Conservation (phyloP, 768 basidiomycete genomes). For the Crassisporium funariophilum region DNA sequence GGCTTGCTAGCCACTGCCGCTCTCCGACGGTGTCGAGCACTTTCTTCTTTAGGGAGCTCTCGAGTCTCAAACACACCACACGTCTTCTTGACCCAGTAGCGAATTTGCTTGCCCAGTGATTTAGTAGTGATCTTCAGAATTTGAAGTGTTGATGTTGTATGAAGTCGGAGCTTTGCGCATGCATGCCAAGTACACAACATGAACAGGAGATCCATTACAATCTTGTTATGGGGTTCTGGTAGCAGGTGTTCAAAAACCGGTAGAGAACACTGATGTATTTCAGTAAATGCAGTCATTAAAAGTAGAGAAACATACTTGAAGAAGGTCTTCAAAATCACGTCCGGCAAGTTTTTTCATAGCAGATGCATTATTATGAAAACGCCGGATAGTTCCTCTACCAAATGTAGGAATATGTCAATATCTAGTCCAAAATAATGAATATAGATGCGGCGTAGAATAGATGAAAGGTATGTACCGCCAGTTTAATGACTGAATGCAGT, state of each 20-base stretch:
- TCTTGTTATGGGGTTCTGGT: slow-evolving; percentile 23
- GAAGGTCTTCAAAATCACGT: slow-evolving; percentile 38
- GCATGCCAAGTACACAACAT: slow-evolving; percentile 34
- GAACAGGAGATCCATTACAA: slow-evolving; percentile 29
- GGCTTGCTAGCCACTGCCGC: slow-evolving; percentile 3
- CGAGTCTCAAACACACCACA: slow-evolving; percentile 9
- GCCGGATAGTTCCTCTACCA: slow-evolving; percentile 28
- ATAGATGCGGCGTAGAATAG: background rate
- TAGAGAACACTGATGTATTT: slow-evolving; percentile 26
- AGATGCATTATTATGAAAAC: slow-evolving; percentile 31
- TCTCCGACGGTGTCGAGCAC: slow-evolving; percentile 3
- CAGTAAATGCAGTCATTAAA: background rate
- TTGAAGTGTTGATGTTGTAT: slow-evolving; percentile 35
- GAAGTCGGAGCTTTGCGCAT: slow-evolving; percentile 33
- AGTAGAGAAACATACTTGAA: slow-evolving; percentile 30
- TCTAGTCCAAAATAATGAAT: slow-evolving; percentile 8
- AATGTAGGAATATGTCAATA: slow-evolving; percentile 26
- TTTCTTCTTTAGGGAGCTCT: slow-evolving; percentile 12
- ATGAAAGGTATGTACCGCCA: slow-evolving; percentile 20
- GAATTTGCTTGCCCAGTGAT: slow-evolving; percentile 10
- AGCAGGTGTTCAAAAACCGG: slow-evolving; percentile 39
- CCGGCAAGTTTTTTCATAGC: slow-evolving; percentile 35
- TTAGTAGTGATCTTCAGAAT: slow-evolving; percentile 16
- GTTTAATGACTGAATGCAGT: slow-evolving; percentile 23
- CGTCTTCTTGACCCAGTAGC: slow-evolving; percentile 10